Conservation (phyloP, 169 alveolate genomes). For the Plasmodium knowlesi region DNA sequence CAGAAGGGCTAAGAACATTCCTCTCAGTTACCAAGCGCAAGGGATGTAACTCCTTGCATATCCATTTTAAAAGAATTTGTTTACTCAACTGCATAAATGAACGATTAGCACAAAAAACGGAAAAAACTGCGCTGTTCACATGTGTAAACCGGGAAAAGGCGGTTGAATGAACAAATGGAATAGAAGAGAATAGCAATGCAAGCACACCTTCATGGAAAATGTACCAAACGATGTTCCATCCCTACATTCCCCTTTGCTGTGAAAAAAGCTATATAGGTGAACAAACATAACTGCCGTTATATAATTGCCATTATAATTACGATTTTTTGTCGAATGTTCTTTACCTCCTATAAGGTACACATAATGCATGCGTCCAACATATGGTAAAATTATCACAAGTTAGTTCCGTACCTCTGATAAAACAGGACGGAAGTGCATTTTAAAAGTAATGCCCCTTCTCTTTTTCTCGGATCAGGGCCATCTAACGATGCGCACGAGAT, state of each 20-base stretch:
- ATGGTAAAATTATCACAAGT: background rate
- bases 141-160: background rate
- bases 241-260: background rate
- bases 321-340: background rate
- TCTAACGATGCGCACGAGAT: background rate
- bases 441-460: background rate
- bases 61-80: too few species aligned
- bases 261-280: background rate
- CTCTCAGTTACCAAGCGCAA: background rate
- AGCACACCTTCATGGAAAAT: background rate
- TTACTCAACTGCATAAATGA: background rate
- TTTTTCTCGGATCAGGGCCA: background rate
- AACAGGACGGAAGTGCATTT: background rate
- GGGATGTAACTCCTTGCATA: background rate
- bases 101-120: background rate
- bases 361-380: background rate
- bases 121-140: background rate
- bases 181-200: background rate
- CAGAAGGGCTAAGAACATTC: background rate
- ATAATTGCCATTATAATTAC: background rate
- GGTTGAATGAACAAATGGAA: background rate
- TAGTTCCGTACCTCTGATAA: background rate
- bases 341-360: background rate
- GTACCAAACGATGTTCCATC: background rate
- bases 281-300: background rate